These are phyloP conservation scores for Phytophthora nicotianae DNA, from an alignment of 352 stramenopile species.

Conservation along the genomic window DNA sequence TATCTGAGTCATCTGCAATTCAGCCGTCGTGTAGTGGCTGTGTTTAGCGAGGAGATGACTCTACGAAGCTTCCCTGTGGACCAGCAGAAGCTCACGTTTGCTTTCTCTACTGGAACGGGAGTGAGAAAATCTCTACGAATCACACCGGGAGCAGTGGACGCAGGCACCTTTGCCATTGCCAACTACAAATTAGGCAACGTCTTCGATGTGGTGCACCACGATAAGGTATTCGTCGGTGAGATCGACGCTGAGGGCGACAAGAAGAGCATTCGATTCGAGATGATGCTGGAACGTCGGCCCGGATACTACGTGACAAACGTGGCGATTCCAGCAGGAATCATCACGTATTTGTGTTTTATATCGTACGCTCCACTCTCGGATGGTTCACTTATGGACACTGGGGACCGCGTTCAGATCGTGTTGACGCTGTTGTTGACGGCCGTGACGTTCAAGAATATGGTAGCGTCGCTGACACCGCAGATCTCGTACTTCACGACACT, in stretches of 20 bases:
- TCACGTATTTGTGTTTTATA: constrained; percentile 65
- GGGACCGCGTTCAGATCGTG: constrained; percentile 61
- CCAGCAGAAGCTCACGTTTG: constrained; percentile 62
- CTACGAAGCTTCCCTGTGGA: constrained; percentile 66
- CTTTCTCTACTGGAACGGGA: constrained; percentile 43
- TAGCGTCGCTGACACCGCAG: constrained; percentile 53
- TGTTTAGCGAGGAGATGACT: constrained; percentile 65
- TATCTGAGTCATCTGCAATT: constrained; percentile 46
- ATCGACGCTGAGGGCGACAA: constrained; percentile 41
- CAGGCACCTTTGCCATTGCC: constrained; percentile 47
- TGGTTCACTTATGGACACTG: constrained; percentile 46
- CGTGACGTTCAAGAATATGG: constrained; percentile 70
- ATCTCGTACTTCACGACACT: constrained; percentile 72
- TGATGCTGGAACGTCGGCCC: constrained; percentile 58
- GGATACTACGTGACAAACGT: constrained; percentile 68
- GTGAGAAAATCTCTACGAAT: constrained; percentile 44
- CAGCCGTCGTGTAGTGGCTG: constrained; percentile 43
- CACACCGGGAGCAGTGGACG: constrained; percentile 36
- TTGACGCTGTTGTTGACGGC: constrained; percentile 64
- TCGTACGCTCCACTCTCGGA: constrained; percentile 47
- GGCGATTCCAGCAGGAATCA: constrained; percentile 46
- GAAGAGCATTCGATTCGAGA: constrained; percentile 57
- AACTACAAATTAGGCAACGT: constrained; percentile 67
- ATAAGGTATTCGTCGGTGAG: constrained; percentile 57
- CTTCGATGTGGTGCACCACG: constrained; percentile 53